Evolutionary conservation across 345 rosid species (phyloP).

Genomic region (Populus tremula): DNA sequence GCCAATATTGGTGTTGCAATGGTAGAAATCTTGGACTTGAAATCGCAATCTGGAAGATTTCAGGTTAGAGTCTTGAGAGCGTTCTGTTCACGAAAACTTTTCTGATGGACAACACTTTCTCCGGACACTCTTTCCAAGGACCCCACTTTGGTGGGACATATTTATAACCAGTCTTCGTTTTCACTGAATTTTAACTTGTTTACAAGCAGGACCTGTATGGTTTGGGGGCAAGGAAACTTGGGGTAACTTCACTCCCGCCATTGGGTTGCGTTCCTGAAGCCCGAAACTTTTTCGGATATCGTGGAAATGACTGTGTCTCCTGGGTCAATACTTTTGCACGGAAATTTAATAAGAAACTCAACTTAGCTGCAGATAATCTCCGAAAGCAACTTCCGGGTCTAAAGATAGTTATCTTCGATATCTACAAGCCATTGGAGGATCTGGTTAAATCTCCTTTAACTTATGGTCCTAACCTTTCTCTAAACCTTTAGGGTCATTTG

Average conservation of each 20-base stretch:
- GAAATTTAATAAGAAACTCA: constrained; percentile 69
- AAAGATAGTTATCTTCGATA: constrained; percentile 75
- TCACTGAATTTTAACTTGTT: neutral
- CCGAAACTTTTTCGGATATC: constrained; percentile 65
- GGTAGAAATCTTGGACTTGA: no score
- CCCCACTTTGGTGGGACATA: no score
- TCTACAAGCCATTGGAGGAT: constrained; percentile 60
- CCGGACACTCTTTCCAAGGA: no score
- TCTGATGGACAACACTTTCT: no score
- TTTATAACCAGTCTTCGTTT: neutral
- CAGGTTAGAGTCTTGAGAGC: no score
- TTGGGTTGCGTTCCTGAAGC: constrained; percentile 84
- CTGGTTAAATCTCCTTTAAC: constrained; percentile 58
- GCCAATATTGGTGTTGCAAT: no score
- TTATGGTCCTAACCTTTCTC: constrained; percentile 35
- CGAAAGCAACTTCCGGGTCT: constrained; percentile 66
- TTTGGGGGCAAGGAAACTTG: constrained; percentile 74
- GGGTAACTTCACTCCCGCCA: constrained; percentile 89
- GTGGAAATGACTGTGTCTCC: constrained; percentile 56
- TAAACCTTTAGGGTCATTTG: neutral
- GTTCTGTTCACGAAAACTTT: neutral
- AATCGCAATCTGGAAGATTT: no score
- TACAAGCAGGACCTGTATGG: constrained; percentile 50
- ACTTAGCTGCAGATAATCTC: constrained; percentile 48
- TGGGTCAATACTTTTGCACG: constrained; percentile 65